Base-by-base conservation (phyloP, 768 basidiomycete species). In the Sporobolomyces roseus region DNA sequence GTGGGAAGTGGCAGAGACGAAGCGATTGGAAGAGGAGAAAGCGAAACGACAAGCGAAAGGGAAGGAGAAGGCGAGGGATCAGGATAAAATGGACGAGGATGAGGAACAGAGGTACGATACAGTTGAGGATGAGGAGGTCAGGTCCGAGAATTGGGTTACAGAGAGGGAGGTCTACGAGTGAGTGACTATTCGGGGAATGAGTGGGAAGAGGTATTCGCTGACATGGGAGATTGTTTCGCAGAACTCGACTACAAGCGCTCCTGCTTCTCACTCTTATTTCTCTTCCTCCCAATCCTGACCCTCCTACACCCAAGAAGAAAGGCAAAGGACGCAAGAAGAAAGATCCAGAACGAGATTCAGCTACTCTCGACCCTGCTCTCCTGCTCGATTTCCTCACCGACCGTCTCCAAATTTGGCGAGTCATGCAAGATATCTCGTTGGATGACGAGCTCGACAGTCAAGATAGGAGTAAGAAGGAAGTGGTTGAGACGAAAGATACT, bases 381-480 rank as follows among this genome's bases (percentile, higher is more conserved):
- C 52, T 69, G 16, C 67, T 73, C 52, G 71, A 73, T 58, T 73
- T 73, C 35, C 65, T 69, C 17, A 69, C 71, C 0, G 71, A 73
- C 49, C 71, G 67, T 1, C 48, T 73, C 13, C 64, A 69, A n/a
- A 66, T 73, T 36, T 73, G 71, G 71, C 55, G 67, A 0, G 71
- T 69, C 36, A 68, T 69, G 66, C 58, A 69, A 48, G 56, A 53
- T 29, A 51, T 73, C 6, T 30, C 50, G 29, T 19, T 49, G n/a
- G 27, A 66, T 19, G 64, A 56, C 13, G 38, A 64, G 4, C 38
- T 52, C 3, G 65, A 61, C 30, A 25, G 25, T 21, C 23, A 58
- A 35, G 53, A 41, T 19, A 45, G 5, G 14, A 35, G 8, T n/a
- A 29, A 58, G 27, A 19, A 23, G 8, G 35, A 49, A 23, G 45